Evolutionary conservation across 2,329 filamentous ascomycete genomes (phyloP).

Genomic region (Cercospora janseana): DNA sequence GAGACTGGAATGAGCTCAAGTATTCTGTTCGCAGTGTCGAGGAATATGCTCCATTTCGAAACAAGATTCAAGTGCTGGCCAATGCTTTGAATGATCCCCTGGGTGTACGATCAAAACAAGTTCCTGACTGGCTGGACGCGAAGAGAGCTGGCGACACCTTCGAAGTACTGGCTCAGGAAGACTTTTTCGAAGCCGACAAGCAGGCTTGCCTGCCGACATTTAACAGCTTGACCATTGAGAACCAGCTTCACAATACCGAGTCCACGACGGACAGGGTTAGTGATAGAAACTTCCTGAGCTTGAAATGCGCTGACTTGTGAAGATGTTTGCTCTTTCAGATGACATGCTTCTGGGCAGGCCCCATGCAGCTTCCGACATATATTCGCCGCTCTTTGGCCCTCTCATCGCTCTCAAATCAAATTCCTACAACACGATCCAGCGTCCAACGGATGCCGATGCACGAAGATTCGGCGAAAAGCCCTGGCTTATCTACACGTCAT

Average conservation of each 20-base stretch:
- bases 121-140: constrained; percentile 1
- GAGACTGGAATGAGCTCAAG: constrained; percentile 15
- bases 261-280: too few relatives aligned
- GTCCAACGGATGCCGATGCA: constrained; percentile 7
- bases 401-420: constrained; percentile 11
- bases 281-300: too few relatives aligned
- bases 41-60: constrained; percentile 9
- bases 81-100: neutral
- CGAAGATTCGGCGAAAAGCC: constrained; percentile 11
- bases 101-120: neutral
- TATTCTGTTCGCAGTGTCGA: constrained; percentile 11
- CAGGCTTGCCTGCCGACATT: too few relatives aligned
- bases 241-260: too few relatives aligned
- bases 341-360: constrained; percentile 9
- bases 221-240: too few relatives aligned
- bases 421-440: constrained; percentile 7
- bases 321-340: constrained; percentile 9
- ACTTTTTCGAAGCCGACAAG: constrained; percentile 6
- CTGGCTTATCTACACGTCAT: constrained; percentile 10
- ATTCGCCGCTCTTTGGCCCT: constrained; percentile 6
- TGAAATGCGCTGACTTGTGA: neutral
- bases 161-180: constrained; percentile 6
- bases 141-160: neutral
- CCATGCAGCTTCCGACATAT: constrained; percentile 9
- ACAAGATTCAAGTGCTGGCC: constrained; percentile 24